phyloP scores from a whole-genome alignment of 345 rosid genomes.

The Brassica napus region DNA sequence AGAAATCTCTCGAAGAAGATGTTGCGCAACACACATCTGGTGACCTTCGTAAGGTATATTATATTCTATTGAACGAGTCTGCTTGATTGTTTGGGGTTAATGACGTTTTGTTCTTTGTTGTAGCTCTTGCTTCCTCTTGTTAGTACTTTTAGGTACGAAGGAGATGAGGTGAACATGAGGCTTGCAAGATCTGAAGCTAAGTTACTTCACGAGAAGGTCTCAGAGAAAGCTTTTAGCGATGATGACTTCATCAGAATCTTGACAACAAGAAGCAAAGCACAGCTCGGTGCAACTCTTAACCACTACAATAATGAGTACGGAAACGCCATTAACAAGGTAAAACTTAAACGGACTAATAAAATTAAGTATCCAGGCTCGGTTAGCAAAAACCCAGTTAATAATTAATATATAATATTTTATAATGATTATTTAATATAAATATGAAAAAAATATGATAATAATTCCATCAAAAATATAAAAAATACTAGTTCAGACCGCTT shows the following conservation, averaged over 20 bases:
- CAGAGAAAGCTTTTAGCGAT: slow-evolving; percentile 64
- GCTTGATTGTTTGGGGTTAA: background rate
- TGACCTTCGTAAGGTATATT: slow-evolving; percentile 64
- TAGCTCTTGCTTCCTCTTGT: slow-evolving; percentile 92
- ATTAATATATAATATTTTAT: too few species aligned
- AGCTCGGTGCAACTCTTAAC: slow-evolving; percentile 78
- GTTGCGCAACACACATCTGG: slow-evolving; percentile 66
- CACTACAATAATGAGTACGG: slow-evolving; percentile 75
- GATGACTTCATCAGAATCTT: slow-evolving; percentile 87
- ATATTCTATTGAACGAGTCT: background rate
- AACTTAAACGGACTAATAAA: background rate
- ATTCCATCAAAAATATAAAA: too few species aligned
- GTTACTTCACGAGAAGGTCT: slow-evolving; percentile 78
- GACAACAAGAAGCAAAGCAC: slow-evolving; percentile 84
- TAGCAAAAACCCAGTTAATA: too few species aligned
- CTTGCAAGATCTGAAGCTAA: slow-evolving; percentile 87
- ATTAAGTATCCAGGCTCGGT: too few species aligned
- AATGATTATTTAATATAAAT: too few species aligned
- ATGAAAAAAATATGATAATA: too few species aligned
- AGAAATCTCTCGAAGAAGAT: slow-evolving; percentile 83
- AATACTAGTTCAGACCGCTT: background rate
- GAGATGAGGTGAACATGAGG: slow-evolving; percentile 74
- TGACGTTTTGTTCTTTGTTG: background rate
- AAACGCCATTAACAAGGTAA: slow-evolving; percentile 81
- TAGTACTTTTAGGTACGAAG: slow-evolving; percentile 76